phyloP scores from a whole-genome alignment of 176 grass and related monocot genomes.

The Aegilops bicornis region DNA sequence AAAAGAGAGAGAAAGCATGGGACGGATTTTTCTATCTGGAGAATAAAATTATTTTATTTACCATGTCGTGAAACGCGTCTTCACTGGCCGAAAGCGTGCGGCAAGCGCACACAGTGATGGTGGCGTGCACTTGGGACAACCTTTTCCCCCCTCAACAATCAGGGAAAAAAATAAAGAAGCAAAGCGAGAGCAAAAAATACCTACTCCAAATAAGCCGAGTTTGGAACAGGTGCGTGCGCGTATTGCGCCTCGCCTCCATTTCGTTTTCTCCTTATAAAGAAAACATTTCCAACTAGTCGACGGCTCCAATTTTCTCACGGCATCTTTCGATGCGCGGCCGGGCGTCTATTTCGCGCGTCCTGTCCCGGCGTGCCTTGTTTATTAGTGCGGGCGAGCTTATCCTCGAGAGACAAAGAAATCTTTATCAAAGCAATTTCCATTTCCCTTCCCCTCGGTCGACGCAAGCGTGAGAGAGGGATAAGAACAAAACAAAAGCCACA shows the following conservation, averaged over 20 bases:
- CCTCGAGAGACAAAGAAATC: neutral
- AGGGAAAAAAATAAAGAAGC: neutral
- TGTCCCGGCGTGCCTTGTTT: constrained; percentile 3
- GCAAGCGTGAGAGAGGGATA: constrained; percentile 11
- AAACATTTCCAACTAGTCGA: neutral
- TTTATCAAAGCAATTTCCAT: constrained; percentile 22
- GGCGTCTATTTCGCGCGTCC: constrained; percentile 23
- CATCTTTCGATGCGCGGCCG: neutral
- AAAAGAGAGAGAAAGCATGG: too few relatives aligned
- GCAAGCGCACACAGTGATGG: constrained; percentile 8
- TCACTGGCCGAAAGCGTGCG: constrained; percentile 23
- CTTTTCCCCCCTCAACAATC: neutral
- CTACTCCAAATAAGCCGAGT: neutral
- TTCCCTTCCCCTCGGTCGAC: neutral
- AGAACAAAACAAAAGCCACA: constrained; percentile 33
- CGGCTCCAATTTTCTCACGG: constrained; percentile 10
- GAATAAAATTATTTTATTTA: neutral
- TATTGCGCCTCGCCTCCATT: neutral
- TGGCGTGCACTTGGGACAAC: constrained; percentile 29
- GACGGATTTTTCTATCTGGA: neutral
- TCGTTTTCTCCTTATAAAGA: neutral
- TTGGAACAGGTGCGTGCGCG: neutral
- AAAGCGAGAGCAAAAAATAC: neutral
- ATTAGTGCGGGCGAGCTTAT: constrained; percentile 49
- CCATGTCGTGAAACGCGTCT: neutral